Evolutionary conservation across 768 basidiomycete species (phyloP), one percentile per base, ranked within the genome.

Genomic region (Tulasnella sp.): DNA sequence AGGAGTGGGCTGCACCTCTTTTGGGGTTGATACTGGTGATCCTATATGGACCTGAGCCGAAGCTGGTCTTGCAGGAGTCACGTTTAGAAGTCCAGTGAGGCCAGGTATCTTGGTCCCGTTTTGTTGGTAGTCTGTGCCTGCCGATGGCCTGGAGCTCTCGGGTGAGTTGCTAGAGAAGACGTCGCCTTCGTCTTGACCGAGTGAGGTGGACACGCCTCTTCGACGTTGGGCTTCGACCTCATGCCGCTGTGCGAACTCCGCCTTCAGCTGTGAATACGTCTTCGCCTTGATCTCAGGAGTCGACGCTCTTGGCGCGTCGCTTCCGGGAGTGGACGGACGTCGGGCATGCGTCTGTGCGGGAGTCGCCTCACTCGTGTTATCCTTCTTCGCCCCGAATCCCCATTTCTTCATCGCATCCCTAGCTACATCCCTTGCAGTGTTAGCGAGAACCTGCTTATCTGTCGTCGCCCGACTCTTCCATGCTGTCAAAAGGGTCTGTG

Each of bases 401-500:
- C 91, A 95, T 69, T 95, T 95, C 61, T 85, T 83, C 77, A 96
- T 85, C 8, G 87, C 79, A 67, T 96, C 94, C 68, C 85, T 87
- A 11, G 92, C 88, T 10, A 48, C 45, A 48, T 48, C 45, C 15
- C 55, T 34, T 15, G 55, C 55, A 17, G 58, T 59, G 0, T 86
- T 82, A 65, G 87, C 85, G 64, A 83, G 84, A 5, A 88, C 87
- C 69, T 93, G 86, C 68, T 91, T 94, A 70, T 94, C 93, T 2
- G 74, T 75, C 23, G 72, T 74, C 3, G 84, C 81, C 44, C 84
- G 85, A 4, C 88, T 81, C 68, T 86, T 87, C 54, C 89, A 77
- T 23, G 85, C 83, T 17, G 86, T 81, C 49, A 95, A 78, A 73
- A 96, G 86, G 23, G 83, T 75, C 56, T 77, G 78, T 1, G 77